Base-by-base conservation (phyloP, 768 basidiomycete genomes). In the Suillus plorans region DNA sequence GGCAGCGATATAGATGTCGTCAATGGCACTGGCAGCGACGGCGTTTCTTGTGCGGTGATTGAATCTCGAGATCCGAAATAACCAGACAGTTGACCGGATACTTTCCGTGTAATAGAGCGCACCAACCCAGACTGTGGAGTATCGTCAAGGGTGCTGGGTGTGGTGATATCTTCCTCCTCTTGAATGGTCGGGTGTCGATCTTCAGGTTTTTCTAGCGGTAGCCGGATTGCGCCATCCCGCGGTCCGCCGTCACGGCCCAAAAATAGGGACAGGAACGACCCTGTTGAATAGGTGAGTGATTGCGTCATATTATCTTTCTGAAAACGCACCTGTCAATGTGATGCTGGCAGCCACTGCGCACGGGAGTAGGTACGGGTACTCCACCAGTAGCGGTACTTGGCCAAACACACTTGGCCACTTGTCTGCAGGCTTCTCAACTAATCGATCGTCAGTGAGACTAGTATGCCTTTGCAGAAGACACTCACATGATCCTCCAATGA, bases 171-270 rank as follows among this genome's bases (percentile, higher is more conserved):
- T 37, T 85, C 85, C 73, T 91, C 90, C 71, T 91, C 90, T n/a
- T 82, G 85, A 67, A 90, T 88, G n/a, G 83, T 77, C 16, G 82
- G 79, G 44, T 82, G 80, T 18, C 74, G 71, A 28, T 71, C 71
- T 58, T 64, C 70, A 64, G 73, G 75, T 76, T 99, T 98, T 77
- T 98, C 97, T 0, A 83, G 83, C 4, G 87, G 82, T 13, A 99
- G 86, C 16, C 86, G 89, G 65, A 99, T 97, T 0, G 89, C 86
- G 5, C 94, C 91, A 69, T 91, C 86, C 62, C 92, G 85, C 18
- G 95, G 91, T 12, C 97, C 96, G 62, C 94, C 97, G 73, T 99
- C 95, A 64, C 83, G 89, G 20, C 88, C 91, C 50, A 99, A 86
- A 82, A 98, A 97, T 68, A 94, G 87, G 0, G 90, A 89, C 39